These are phyloP conservation scores for Coemansia sp. DNA, from an alignment of 192 early-diverging fungal genomes.

Conservation along the genomic window DNA sequence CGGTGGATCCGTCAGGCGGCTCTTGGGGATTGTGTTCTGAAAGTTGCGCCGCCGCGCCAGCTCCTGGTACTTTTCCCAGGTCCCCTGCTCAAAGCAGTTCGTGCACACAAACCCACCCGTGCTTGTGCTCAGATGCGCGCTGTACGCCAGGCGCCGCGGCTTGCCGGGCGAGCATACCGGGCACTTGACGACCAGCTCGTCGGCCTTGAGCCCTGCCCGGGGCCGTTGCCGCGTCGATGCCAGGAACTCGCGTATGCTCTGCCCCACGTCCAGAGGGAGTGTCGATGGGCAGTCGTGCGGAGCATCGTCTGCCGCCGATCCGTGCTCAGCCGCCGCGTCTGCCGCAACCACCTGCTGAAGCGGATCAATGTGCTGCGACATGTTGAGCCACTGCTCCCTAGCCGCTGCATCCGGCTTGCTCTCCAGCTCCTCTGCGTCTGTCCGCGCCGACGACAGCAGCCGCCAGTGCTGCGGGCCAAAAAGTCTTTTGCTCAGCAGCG, in stretches of 20 bases:
- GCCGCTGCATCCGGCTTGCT: not conserved
- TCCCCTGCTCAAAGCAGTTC: conserved; percentile 51
- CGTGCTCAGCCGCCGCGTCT: not conserved
- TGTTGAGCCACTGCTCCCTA: not conserved
- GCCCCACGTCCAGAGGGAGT: too few species aligned
- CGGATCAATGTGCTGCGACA: not conserved
- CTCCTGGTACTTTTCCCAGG: conserved; percentile 55
- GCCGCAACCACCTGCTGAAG: not conserved
- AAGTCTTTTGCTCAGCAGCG: not conserved
- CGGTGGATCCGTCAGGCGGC: conserved; percentile 9
- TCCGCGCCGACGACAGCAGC: conserved; percentile 13
- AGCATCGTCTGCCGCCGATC: not conserved
- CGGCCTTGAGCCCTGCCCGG: conserved; percentile 41
- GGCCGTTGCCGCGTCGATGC: conserved; percentile 37
- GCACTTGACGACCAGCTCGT: conserved; percentile 50
- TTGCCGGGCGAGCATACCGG: conserved; percentile 46
- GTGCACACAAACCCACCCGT: conserved; percentile 56
- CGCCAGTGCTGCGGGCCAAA: not conserved
- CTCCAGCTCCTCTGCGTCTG: not conserved
- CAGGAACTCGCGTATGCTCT: conserved; percentile 41
- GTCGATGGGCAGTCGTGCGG: not conserved
- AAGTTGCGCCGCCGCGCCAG: conserved; percentile 35
- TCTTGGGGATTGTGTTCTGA: conserved; percentile 34
- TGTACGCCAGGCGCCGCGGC: conserved; percentile 50
- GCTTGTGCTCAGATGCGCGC: conserved; percentile 48